These are phyloP conservation scores for Aphanomyces invadans DNA, from an alignment of 352 stramenopile genomes.

Conservation along the genomic window DNA sequence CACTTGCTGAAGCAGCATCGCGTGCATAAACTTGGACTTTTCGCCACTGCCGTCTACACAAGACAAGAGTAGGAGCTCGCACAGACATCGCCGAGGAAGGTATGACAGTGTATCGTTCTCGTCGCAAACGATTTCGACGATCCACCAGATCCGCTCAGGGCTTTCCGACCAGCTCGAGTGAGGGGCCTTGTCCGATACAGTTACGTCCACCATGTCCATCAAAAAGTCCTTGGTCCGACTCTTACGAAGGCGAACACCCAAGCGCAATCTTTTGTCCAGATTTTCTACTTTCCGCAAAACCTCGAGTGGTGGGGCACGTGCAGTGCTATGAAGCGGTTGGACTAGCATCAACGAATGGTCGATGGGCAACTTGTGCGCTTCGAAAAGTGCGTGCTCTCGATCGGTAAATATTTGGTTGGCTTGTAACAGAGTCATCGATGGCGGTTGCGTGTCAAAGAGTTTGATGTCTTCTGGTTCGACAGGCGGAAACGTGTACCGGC, in stretches of 20 bases:
- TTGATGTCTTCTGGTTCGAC: slow-evolving; percentile 43
- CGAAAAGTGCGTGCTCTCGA: slow-evolving; percentile 65
- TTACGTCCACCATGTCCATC: slow-evolving; percentile 77
- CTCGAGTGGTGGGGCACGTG: slow-evolving; percentile 53
- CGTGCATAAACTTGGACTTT: slow-evolving; percentile 23
- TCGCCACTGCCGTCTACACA: slow-evolving; percentile 27
- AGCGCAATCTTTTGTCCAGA: slow-evolving; percentile 63
- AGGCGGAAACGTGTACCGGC: slow-evolving; percentile 58
- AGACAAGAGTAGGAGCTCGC: slow-evolving; percentile 65
- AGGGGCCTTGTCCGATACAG: slow-evolving; percentile 24
- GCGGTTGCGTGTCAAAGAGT: slow-evolving; percentile 55
- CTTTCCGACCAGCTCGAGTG: slow-evolving; percentile 21
- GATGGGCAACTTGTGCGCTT: slow-evolving; percentile 34
- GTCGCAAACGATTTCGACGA: slow-evolving; percentile 81
- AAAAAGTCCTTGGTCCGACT: slow-evolving; percentile 71
- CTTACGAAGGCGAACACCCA: slow-evolving; percentile 69
- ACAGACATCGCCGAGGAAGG: slow-evolving; percentile 64
- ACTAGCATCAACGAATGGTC: slow-evolving; percentile 70
- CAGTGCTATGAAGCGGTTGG: slow-evolving; percentile 45
- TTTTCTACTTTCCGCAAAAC: slow-evolving; percentile 69
- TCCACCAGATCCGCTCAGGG: slow-evolving; percentile 60
- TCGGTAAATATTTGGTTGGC: slow-evolving; percentile 55
- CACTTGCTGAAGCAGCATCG: slow-evolving; percentile 31
- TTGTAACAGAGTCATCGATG: slow-evolving; percentile 46
- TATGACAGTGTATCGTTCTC: slow-evolving; percentile 77